Evolutionary conservation across 257 asterid genomes (phyloP), one percentile per base, ranked within the genome.

Genomic region (Forsythia viridissima): DNA sequence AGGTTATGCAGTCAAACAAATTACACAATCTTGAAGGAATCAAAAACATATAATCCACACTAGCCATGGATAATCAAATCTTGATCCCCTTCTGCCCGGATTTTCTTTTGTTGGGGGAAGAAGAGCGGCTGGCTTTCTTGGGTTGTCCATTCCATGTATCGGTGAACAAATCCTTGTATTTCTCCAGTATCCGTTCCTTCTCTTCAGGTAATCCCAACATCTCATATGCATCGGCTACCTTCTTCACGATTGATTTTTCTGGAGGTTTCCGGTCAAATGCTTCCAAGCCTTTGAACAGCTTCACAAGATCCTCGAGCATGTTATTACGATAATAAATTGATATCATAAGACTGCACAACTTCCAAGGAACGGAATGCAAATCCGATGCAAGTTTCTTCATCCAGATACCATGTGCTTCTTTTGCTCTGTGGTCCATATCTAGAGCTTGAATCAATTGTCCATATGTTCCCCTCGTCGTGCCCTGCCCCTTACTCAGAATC

Each of bases 401-500:
- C 99, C 99, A 94, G 68, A 93, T 77, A 77, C 82, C 92, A 11
- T 90, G 86, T 0, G 97, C 96, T 80, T 94, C 97, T 80, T 87
- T 86, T 18, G 88, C 89, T 72, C 98, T 85, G 37, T 80, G 86
- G 79, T 93, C 98, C 97, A 84, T 91, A 76, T 93, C 98, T 38
- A 94, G 85, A 69, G 98, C 98, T 67, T 66, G 87, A 63, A 94
- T 93, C 83, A 94, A 73, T 85, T 92, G 98, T 12, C 87, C 92
- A 38, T 94, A 94, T 0, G 98, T 92, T 21, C 92, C 93, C 82
- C 87, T 85, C 20, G 98, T 94, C 42, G 59, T 88, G 59, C 98
- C 96, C 75, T 94, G 99, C 21, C 98, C 98, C 84, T 93, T 94
- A 92, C 98, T 93, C 41, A 94, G 85, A 87, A 90, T 94, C 98